Evolutionary conservation across 2,329 filamentous ascomycete species (phyloP).

Genomic region (Epichloe gansuensis): DNA sequence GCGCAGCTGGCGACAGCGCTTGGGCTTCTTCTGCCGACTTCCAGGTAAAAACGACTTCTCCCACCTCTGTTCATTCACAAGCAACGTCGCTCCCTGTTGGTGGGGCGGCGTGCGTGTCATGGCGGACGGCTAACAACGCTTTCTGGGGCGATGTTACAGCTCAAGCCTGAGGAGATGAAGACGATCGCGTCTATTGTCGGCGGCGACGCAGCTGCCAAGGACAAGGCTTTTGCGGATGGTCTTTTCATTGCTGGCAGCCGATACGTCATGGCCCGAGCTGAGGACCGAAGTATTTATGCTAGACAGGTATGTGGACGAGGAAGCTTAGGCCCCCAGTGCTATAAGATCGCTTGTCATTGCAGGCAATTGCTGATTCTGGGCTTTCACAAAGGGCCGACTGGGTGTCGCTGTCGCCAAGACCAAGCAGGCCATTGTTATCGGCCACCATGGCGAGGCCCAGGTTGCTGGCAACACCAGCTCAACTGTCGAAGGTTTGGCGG

Average conservation of each 20-base stretch:
- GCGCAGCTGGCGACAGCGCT: constrained; percentile 63
- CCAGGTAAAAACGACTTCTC: constrained; percentile 43
- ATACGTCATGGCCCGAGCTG: constrained; percentile 65
- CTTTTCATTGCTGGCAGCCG: constrained; percentile 65
- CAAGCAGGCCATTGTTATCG: constrained; percentile 75
- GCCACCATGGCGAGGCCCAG: constrained; percentile 66
- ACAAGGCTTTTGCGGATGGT: constrained; percentile 59
- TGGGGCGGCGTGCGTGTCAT: constrained; percentile 3
- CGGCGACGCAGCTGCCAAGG: constrained; percentile 34
- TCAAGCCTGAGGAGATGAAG: constrained; percentile 45
- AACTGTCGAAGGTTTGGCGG: constrained; percentile 71
- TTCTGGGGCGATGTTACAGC: constrained; percentile 11
- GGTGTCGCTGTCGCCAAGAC: constrained; percentile 81
- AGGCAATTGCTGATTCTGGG: neutral
- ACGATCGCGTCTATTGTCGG: constrained; percentile 40
- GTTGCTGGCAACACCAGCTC: constrained; percentile 64
- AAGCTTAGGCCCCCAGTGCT: neutral
- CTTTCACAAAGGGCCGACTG: constrained; percentile 49
- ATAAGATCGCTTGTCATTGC: neutral
- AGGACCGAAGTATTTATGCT: constrained; percentile 70
- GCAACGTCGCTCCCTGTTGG: neutral
- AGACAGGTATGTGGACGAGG: constrained; percentile 54
- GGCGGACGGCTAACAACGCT: neutral
- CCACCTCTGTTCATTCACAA: neutral
- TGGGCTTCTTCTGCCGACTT: constrained; percentile 66